Evolutionary conservation across 768 basidiomycete genomes (phyloP).

Genomic region (Cyathus striatus): DNA sequence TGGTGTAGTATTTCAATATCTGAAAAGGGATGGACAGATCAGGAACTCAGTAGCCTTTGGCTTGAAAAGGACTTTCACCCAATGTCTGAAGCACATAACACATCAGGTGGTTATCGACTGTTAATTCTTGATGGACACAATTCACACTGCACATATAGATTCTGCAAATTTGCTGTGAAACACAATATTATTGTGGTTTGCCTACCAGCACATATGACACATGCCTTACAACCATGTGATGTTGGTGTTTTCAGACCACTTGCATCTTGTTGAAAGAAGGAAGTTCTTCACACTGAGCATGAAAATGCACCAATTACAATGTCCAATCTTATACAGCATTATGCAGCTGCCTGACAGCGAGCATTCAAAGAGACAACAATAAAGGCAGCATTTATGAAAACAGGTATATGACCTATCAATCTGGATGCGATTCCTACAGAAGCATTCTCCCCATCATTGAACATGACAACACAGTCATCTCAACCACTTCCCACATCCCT

Average conservation of each 20-base stretch:
- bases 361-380: conserved; percentile 14
- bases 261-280: conserved; percentile 13
- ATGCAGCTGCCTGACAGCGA: conserved; percentile 8
- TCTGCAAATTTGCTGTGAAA: conserved; percentile 13
- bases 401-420: conserved; percentile 16
- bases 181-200: conserved; percentile 21
- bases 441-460: conserved; percentile 9
- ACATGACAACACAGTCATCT: conserved; percentile 7
- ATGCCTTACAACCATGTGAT: conserved; percentile 21
- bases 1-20: conserved; percentile 22
- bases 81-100: conserved; percentile 10
- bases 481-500: conserved; percentile 9
- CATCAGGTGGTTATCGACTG: conserved; percentile 9
- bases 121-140: conserved; percentile 27
- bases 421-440: conserved; percentile 6
- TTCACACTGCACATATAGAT: conserved; percentile 19
- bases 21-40: conserved; percentile 32
- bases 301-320: conserved; percentile 11
- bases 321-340: conserved; percentile 12
- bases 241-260: conserved; percentile 26
- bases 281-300: conserved; percentile 6
- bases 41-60: conserved; percentile 27
- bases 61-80: conserved; percentile 28
- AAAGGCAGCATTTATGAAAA: conserved; percentile 13
- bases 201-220: conserved; percentile 22